Evolutionary conservation across 371 early-diverging fungal species (phyloP), one percentile per base, ranked within the genome.

Genomic region (Mortierella sp.): DNA sequence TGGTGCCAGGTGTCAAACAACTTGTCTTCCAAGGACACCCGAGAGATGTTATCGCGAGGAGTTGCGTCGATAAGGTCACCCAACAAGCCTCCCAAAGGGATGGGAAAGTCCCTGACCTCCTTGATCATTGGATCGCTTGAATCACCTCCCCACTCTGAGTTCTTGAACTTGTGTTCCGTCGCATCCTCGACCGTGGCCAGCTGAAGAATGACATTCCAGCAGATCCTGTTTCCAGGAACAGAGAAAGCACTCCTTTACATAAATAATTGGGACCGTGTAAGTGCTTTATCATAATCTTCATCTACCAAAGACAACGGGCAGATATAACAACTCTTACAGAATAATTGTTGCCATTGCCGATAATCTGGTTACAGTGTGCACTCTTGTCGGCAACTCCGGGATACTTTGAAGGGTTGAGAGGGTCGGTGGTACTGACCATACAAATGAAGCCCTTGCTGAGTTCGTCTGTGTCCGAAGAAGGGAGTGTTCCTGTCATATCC

Each of bases 1-100:
- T 54, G 19, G 42, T 78, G 42, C 79, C 79, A 79, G 3, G 79
- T 79, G 50, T 75, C 48, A 50, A 73, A 79, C 16, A 76, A 24
- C 21, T 75, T 76, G 21, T 79, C 74, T 54, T 79, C 75, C 34
- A 79, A n/a, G n/a, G 47, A 42, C 9, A 74, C 79, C n/a, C 52
- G 44, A 10, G 68, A 55, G 31, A 79, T 74, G 45, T 26, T 19
- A 7, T 79, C 71, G 21, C 45, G 24, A 47, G 73, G 70, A 7
- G 73, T 78, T 24, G 79, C 79, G n/a, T 79, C 58, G 57, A 74
- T 65, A 2, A 70, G 21, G 28, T 77, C 77, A 3, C 71, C 71
- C 70, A 77, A 57, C 26, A 28, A 65, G 28, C 44, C 31, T 6
- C 70, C 72, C 47, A 50, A 70, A 24, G 72, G 77, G 14, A 71